Evolutionary conservation across 1,139 yeast species (phyloP).

Genomic region (Candida sanyaensis): DNA sequence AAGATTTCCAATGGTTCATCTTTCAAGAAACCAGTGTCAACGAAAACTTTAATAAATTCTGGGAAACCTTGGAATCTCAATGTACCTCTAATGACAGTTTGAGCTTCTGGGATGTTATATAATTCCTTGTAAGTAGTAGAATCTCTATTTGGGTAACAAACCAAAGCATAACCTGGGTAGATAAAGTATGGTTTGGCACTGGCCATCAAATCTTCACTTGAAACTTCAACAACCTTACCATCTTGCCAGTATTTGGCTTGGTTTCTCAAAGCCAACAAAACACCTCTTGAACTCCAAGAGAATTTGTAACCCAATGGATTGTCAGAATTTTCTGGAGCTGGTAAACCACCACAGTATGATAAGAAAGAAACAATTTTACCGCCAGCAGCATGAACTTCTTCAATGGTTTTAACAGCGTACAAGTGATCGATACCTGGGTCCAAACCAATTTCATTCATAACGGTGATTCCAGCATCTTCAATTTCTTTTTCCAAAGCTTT

Average conservation of each 20-base stretch:
- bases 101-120: constrained; percentile 95
- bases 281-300: constrained; percentile 99
- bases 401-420: constrained; percentile 96
- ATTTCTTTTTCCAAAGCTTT: constrained; percentile 76
- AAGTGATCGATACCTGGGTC: constrained; percentile 99
- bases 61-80: constrained; percentile 98
- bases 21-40: constrained; percentile 88
- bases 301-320: constrained; percentile 98
- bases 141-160: constrained; percentile 97
- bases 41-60: constrained; percentile 92
- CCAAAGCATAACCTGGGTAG: constrained; percentile 94
- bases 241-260: constrained; percentile 86
- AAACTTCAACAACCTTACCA: constrained; percentile 77
- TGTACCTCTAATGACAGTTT: constrained; percentile 95
- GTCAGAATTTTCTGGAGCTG: constrained; percentile 96
- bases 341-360: constrained; percentile 98
- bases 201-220: constrained; percentile 92
- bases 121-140: constrained; percentile 91
- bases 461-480: constrained; percentile 82
- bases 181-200: constrained; percentile 94
- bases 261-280: constrained; percentile 90
- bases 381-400: constrained; percentile 87
- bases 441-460: constrained; percentile 91
- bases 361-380: constrained; percentile 94
- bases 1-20: constrained; percentile 70